A percentile compares a stretch with the other conserved stretches of the same genome.
These are phyloP conservation scores for Bipolaris zeicola DNA, from an alignment of 2,329 filamentous ascomycete genomes.

Conservation along the genomic window DNA sequence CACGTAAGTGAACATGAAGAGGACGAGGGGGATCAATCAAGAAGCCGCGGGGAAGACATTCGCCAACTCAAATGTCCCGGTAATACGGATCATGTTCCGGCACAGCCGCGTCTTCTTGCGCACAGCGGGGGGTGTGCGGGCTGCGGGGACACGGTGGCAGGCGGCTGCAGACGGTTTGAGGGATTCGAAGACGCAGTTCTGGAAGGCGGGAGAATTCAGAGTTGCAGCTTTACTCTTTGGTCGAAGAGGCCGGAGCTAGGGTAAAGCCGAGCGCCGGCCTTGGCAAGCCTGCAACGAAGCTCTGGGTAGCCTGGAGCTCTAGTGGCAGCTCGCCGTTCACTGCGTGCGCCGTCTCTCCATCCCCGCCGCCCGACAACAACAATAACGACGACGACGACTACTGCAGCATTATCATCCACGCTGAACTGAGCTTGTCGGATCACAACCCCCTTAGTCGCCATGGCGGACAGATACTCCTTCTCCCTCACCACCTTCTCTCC, in stretches of 20 bases:
- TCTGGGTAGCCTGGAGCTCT: slow-evolving; percentile 44
- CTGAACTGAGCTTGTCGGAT: neutral
- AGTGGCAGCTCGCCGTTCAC: slow-evolving; percentile 28
- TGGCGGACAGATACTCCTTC: slow-evolving; percentile 99
- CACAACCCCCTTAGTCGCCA: slow-evolving; percentile 50
- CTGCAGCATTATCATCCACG: slow-evolving; percentile 4
- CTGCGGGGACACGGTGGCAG: slow-evolving; percentile 43
- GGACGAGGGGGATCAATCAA: slow-evolving; percentile 27
- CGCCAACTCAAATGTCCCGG: slow-evolving; percentile 26
- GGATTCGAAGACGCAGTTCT: slow-evolving; percentile 22
- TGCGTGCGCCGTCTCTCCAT: slow-evolving; percentile 19
- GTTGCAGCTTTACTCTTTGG: slow-evolving; percentile 9
- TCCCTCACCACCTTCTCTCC: slow-evolving; percentile 99
- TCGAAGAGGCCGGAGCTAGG: slow-evolving; percentile 13
- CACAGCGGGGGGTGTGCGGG: slow-evolving; percentile 26
- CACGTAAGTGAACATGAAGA: slow-evolving; percentile 24
- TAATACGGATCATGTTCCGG: slow-evolving; percentile 25
- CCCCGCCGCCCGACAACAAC: slow-evolving; percentile 8
- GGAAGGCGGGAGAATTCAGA: slow-evolving; percentile 22
- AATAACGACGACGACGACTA: neutral
- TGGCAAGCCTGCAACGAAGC: slow-evolving; percentile 22
- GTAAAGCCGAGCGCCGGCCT: slow-evolving; percentile 25
- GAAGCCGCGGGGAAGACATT: slow-evolving; percentile 27
- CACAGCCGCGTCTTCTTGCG: slow-evolving; percentile 24
- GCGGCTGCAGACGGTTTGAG: slow-evolving; percentile 14